A percentile compares a stretch with the other conserved stretches of the same genome.
Evolutionary conservation across 2,329 filamentous ascomycete species (phyloP).

Genomic region (Talaromyces piceae): DNA sequence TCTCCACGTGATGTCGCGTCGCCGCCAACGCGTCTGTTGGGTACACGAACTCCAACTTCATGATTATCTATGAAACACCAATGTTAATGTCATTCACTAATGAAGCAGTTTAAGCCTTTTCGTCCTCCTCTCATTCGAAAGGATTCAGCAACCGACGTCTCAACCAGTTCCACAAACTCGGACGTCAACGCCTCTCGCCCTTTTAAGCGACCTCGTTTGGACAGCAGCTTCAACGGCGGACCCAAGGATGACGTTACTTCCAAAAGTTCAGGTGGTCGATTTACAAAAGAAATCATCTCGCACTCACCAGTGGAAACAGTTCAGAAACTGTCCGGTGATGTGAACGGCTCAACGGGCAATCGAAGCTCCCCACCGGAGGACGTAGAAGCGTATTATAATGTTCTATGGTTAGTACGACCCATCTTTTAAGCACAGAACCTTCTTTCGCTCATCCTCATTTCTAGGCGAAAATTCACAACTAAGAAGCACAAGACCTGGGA

Average conservation of each 20-base stretch:
- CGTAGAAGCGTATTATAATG: conserved; percentile 39
- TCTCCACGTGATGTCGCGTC: conserved; percentile 1
- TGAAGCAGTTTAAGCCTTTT: conserved; percentile 41
- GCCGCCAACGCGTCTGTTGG: not conserved
- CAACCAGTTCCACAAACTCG: conserved; percentile 4
- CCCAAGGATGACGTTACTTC: not conserved
- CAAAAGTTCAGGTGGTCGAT: conserved; percentile 6
- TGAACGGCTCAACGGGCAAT: conserved; percentile 5
- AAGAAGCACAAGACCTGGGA: conserved; percentile 77
- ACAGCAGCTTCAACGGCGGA: conserved; percentile 5
- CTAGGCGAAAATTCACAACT: conserved; percentile 58
- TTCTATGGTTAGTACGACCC: conserved; percentile 35
- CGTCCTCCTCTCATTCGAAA: conserved; percentile 38
- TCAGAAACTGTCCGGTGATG: conserved; percentile 17
- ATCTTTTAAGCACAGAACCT: not conserved
- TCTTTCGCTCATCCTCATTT: not conserved
- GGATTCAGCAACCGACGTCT: conserved; percentile 7
- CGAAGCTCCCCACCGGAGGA: conserved; percentile 6
- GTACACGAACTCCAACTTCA: not conserved
- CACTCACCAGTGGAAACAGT: conserved; percentile 29
- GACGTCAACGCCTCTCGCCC: conserved; percentile 14
- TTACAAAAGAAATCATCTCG: conserved; percentile 8
- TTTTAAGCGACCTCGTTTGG: conserved; percentile 32
- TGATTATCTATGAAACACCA: not conserved
- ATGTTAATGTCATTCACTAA: not conserved